These are phyloP conservation scores for Euphorbia lathyris DNA, from an alignment of 345 rosid species.

Conservation along the genomic window DNA sequence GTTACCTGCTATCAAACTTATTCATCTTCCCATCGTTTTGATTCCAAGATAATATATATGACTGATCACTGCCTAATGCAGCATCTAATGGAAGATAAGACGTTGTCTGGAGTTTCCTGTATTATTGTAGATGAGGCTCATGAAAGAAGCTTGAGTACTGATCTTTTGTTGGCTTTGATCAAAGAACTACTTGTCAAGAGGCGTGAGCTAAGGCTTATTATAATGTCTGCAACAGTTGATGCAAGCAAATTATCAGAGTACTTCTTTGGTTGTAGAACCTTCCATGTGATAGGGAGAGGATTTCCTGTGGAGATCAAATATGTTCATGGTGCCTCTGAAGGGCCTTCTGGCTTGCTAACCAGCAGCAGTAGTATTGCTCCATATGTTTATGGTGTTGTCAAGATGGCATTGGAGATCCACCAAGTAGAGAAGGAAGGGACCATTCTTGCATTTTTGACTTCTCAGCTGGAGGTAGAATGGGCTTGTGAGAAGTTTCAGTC, in stretches of 20 bases:
- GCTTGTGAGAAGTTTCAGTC: slow-evolving; percentile 70
- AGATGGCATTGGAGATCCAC: slow-evolving; percentile 54
- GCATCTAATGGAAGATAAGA: slow-evolving; percentile 60
- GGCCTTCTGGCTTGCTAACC: slow-evolving; percentile 19
- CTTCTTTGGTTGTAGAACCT: slow-evolving; percentile 59
- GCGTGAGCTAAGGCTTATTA: slow-evolving; percentile 61
- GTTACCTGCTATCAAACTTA: slow-evolving; percentile 51
- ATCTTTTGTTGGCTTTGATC: slow-evolving; percentile 75
- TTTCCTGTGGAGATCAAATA: slow-evolving; percentile 78
- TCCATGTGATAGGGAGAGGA: slow-evolving; percentile 62
- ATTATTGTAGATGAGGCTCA: slow-evolving; percentile 90
- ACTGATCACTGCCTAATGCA: slow-evolving; percentile 86
- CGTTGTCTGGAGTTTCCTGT: slow-evolving; percentile 73
- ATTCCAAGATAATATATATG: slow-evolving; percentile 64
- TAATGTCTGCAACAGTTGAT: slow-evolving; percentile 98
- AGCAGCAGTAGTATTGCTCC: slow-evolving; percentile 42
- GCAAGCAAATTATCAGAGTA: slow-evolving; percentile 70
- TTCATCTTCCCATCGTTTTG: slow-evolving; percentile 51
- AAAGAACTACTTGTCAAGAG: slow-evolving; percentile 56
- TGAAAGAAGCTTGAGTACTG: slow-evolving; percentile 92
- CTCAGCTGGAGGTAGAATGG: slow-evolving; percentile 90
- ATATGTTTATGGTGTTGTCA: slow-evolving; percentile 62
- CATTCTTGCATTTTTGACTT: slow-evolving; percentile 86
- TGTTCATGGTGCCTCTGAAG: slow-evolving; percentile 41
- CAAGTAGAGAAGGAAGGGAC: slow-evolving; percentile 66